These are phyloP conservation scores for Xylaria cubensis DNA, from an alignment of 495 filamentous ascomycete species.

Conservation along the genomic window DNA sequence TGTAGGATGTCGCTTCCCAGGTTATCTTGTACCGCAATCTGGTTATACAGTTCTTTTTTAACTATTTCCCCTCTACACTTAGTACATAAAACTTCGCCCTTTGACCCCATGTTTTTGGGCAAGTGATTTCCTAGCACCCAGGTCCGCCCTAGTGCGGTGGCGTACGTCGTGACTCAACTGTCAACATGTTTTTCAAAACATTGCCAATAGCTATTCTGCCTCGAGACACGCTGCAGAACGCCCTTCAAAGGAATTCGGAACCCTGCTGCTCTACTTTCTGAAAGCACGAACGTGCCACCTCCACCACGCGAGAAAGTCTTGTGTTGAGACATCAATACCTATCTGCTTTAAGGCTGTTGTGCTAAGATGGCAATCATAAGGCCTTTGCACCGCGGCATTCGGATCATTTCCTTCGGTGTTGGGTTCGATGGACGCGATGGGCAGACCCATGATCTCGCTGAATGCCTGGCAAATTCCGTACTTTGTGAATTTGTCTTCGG, in stretches of 20 bases:
- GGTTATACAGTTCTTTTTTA: neutral
- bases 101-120: neutral
- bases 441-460: constrained; percentile 79
- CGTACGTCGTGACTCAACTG: neutral
- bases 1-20: neutral
- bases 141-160: neutral
- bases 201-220: neutral
- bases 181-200: neutral
- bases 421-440: constrained; percentile 71
- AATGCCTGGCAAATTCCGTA: constrained; percentile 87
- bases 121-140: neutral
- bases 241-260: too few species aligned
- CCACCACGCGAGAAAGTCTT: constrained; percentile 88
- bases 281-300: constrained; percentile 57
- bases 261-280: constrained; percentile 42
- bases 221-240: neutral
- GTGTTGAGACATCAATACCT: constrained; percentile 76
- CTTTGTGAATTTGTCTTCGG: constrained; percentile 88
- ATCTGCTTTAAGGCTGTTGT: constrained; percentile 76
- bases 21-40: neutral
- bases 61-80: neutral
- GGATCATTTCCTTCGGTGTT: constrained; percentile 81
- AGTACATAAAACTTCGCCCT: neutral
- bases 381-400: constrained; percentile 74
- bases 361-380: constrained; percentile 89